A percentile compares a stretch with the other conserved stretches of the same genome.
Evolutionary conservation across 1,284 basidiomycete genomes (phyloP).

Genomic region (Ceratobasidium sp.): DNA sequence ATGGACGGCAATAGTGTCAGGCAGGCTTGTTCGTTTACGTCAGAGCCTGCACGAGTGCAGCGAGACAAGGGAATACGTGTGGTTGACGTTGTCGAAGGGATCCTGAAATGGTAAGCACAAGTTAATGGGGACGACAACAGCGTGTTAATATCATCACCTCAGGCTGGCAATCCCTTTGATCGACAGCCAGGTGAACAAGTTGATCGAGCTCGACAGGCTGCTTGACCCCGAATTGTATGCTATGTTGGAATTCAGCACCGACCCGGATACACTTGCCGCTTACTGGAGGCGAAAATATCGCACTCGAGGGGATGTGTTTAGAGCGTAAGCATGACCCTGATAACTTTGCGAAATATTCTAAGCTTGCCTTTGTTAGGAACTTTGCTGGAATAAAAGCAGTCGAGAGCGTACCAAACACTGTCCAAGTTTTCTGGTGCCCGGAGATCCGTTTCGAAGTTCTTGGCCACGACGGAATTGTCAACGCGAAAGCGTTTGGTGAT

Average conservation of each 20-base stretch:
- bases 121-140: neutral
- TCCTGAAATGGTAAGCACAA: conserved; percentile 40
- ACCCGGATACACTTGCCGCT: conserved; percentile 36
- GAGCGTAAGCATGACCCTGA: conserved; percentile 16
- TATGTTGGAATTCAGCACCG: conserved; percentile 43
- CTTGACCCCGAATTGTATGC: conserved; percentile 42
- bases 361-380: conserved; percentile 3
- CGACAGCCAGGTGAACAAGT: conserved; percentile 25
- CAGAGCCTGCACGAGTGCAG: conserved; percentile 39
- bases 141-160: neutral
- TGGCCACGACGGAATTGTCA: conserved; percentile 41
- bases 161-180: conserved; percentile 36
- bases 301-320: conserved; percentile 38
- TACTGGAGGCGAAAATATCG: conserved; percentile 43
- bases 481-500: conserved; percentile 38
- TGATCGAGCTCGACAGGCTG: conserved; percentile 38
- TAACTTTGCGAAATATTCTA: neutral
- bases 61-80: conserved; percentile 43
- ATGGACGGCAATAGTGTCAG: conserved; percentile 20
- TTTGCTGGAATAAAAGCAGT: conserved; percentile 37
- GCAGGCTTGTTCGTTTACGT: conserved; percentile 43
- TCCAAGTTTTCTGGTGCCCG: conserved; percentile 41
- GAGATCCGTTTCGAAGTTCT: conserved; percentile 42
- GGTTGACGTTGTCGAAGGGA: conserved; percentile 40
- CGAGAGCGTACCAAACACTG: conserved; percentile 37